Percentiles rank a stretch among this genome's conserved stretches.
These are phyloP conservation scores for Halteria grandinella DNA, from an alignment of 73 alveolate genomes.

Conservation along the genomic window DNA sequence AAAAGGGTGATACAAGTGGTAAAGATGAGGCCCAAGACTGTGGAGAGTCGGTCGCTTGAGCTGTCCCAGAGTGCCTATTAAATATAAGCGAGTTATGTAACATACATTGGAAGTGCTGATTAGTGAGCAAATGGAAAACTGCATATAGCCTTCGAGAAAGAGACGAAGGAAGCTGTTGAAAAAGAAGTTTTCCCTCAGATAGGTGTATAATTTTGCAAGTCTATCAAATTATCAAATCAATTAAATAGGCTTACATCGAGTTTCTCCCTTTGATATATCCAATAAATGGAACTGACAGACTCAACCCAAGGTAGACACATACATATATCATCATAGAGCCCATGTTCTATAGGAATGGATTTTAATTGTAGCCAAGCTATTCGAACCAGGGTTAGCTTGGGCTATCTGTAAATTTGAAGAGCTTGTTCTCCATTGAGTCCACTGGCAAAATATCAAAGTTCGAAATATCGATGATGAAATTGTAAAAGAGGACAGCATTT, in stretches of 20 bases:
- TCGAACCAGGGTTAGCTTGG: not conserved
- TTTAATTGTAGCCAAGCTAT: not conserved
- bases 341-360: not conserved
- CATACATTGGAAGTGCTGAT: not conserved
- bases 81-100: not conserved
- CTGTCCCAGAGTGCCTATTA: slow-evolving; percentile 2
- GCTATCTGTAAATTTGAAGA: not conserved
- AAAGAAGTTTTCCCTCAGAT: not conserved
- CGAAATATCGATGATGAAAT: slow-evolving; percentile 11
- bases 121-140: slow-evolving; percentile 6
- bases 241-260: not conserved
- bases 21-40: not conserved
- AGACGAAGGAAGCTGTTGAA: slow-evolving; percentile 20
- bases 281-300: not conserved
- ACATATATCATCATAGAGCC: slow-evolving; percentile 17
- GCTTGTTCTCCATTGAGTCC: not conserved
- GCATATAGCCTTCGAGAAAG: slow-evolving; percentile 29
- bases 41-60: not conserved
- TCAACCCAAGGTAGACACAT: not conserved
- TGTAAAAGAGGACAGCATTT: slow-evolving; percentile 20
- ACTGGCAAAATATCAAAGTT: slow-evolving; percentile 24
- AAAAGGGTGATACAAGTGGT: not conserved
- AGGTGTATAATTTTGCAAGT: not conserved
- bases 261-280: not conserved
- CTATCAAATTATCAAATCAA: not conserved